These are phyloP conservation scores for Phytophthora meadii DNA, from an alignment of 352 stramenopile species.

Conservation along the genomic window DNA sequence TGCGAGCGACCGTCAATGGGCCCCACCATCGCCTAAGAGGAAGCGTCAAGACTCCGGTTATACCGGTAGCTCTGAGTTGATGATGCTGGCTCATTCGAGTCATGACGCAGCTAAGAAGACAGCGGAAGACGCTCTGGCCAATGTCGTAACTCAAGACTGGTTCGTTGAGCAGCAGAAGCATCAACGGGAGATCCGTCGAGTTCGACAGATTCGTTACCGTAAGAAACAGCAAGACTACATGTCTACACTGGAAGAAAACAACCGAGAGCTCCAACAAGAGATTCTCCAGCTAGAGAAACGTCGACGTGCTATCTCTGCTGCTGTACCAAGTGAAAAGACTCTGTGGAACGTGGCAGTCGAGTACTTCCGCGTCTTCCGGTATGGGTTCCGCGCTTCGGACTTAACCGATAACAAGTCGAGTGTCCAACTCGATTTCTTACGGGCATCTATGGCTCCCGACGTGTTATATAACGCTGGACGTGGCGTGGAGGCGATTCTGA, in stretches of 20 bases:
- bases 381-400: slow-evolving; percentile 1
- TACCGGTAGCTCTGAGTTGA: too few species aligned
- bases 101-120: too few species aligned
- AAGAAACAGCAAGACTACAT: slow-evolving; percentile 4
- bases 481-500: slow-evolving; percentile 8
- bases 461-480: slow-evolving; percentile 7
- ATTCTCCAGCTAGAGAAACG: slow-evolving; percentile 9
- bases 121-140: too few species aligned
- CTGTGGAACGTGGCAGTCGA: slow-evolving; percentile 14
- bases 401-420: neutral
- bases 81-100: too few species aligned
- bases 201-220: slow-evolving; percentile 14
- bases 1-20: too few species aligned
- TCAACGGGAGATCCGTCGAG: neutral
- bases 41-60: too few species aligned
- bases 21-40: too few species aligned
- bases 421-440: slow-evolving; percentile 11
- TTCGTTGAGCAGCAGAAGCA: neutral
- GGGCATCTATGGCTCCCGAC: neutral
- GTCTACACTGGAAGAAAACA: neutral
- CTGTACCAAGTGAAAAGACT: slow-evolving; percentile 1
- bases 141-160: neutral
- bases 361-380: slow-evolving; percentile 21
- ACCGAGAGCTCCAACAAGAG: neutral
- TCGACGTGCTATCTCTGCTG: neutral